Evolutionary conservation across 208 protist species (phyloP).

Genomic region (Porcisia hertigi): DNA sequence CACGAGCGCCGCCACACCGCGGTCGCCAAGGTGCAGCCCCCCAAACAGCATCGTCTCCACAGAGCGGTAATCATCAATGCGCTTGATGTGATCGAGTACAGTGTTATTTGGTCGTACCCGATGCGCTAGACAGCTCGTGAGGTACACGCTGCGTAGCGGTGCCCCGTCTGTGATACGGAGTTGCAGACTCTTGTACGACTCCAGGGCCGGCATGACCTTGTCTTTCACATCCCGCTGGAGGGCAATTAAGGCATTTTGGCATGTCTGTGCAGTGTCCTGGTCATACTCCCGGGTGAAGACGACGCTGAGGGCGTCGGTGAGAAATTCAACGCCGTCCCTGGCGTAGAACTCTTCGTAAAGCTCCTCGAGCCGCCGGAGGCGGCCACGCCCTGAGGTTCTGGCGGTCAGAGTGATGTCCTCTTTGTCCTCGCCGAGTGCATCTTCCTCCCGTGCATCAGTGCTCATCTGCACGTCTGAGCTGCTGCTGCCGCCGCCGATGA

Average conservation of each 20-base stretch:
- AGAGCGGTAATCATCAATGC: conserved; percentile 25
- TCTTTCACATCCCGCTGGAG: conserved; percentile 42
- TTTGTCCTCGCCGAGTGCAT: background rate
- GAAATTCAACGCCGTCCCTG: conserved; percentile 50
- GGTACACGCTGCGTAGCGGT: conserved; percentile 61
- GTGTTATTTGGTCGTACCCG: conserved; percentile 44
- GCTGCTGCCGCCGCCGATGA: background rate
- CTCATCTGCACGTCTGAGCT: background rate
- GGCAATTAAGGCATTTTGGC: conserved; percentile 28
- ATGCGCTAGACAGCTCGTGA: conserved; percentile 49
- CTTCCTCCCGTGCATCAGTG: background rate
- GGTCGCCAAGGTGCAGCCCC: conserved; percentile 45
- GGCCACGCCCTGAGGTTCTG: background rate
- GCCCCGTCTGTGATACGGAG: conserved; percentile 28
- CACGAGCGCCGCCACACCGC: conserved; percentile 38
- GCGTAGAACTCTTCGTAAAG: conserved; percentile 53
- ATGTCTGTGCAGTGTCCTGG: background rate
- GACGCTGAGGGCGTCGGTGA: conserved; percentile 50
- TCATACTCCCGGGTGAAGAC: conserved; percentile 70
- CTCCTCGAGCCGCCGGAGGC: conserved; percentile 34
- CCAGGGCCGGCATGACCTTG: conserved; percentile 30
- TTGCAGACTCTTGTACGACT: conserved; percentile 40
- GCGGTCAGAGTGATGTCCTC: background rate
- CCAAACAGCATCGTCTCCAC: conserved; percentile 31
- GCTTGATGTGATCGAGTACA: conserved; percentile 40